These are phyloP conservation scores for Lipomyces spencermartinsiae DNA, from an alignment of 805 yeast genomes.

Conservation along the genomic window DNA sequence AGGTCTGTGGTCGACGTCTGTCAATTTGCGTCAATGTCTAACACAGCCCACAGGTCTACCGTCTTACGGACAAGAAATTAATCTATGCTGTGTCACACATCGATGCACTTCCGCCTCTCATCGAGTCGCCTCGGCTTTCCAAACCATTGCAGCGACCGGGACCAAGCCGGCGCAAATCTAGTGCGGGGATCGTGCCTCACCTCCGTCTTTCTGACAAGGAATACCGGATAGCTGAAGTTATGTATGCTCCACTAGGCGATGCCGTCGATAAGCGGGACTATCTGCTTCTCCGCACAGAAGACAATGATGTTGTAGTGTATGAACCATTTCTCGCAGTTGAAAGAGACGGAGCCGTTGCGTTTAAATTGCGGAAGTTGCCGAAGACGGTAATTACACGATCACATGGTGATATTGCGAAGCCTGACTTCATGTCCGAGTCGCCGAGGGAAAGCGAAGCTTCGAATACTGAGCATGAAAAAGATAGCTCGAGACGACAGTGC, in stretches of 20 bases:
- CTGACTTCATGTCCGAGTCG: neutral
- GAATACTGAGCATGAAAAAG: neutral
- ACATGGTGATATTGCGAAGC: neutral
- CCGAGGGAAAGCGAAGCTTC: neutral
- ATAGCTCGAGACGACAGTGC: slow-evolving; percentile 10
- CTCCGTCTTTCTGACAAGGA: slow-evolving; percentile 3
- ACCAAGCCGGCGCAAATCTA: slow-evolving; percentile 26
- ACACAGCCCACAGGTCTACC: slow-evolving; percentile 16
- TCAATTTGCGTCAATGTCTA: neutral
- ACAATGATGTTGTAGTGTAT: slow-evolving; percentile 79
- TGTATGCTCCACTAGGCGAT: slow-evolving; percentile 71
- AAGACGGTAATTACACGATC: slow-evolving; percentile 62
- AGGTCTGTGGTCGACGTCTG: slow-evolving; percentile 10
- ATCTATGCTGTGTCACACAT: slow-evolving; percentile 7
- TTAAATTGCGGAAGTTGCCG: slow-evolving; percentile 49
- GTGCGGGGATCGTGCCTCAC: slow-evolving; percentile 19
- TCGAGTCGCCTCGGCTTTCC: slow-evolving; percentile 6
- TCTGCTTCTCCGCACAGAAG: slow-evolving; percentile 73
- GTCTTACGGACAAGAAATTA: slow-evolving; percentile 11
- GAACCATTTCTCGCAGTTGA: slow-evolving; percentile 55
- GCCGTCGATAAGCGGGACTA: slow-evolving; percentile 60
- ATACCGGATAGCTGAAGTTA: slow-evolving; percentile 49
- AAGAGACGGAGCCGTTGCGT: neutral
- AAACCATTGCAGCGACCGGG: slow-evolving; percentile 6
- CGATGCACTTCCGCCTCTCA: slow-evolving; percentile 14